Evolutionary conservation across 108 stramenopile genomes (phyloP).

Genomic region (Cyclostephanos tholiformis): DNA sequence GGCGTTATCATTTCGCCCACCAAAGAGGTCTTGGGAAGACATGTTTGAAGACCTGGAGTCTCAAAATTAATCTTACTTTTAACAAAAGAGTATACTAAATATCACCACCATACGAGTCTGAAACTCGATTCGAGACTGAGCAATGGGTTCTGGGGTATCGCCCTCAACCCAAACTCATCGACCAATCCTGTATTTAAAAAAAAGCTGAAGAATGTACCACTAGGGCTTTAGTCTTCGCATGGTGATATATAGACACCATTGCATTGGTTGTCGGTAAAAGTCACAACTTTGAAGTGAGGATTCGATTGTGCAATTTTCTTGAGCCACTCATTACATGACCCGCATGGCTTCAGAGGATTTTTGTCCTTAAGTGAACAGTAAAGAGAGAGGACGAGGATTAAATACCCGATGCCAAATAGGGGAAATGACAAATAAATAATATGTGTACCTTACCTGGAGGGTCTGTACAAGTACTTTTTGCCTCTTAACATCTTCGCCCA

Average conservation of each 20-base stretch:
- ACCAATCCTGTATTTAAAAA: no score
- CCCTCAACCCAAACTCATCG: no score
- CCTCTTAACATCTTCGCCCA: slow-evolving; percentile 34
- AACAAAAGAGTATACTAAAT: no score
- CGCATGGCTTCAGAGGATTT: slow-evolving; percentile 95
- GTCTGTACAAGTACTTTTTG: slow-evolving; percentile 42
- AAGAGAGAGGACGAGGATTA: neutral
- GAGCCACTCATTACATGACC: slow-evolving; percentile 97
- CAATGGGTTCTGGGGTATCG: no score
- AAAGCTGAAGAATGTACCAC: no score
- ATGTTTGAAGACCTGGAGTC: no score
- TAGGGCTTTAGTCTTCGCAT: slow-evolving; percentile 58
- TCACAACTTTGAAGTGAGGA: slow-evolving; percentile 93
- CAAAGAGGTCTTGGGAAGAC: no score
- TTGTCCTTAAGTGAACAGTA: slow-evolving; percentile 51
- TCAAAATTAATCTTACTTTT: no score
- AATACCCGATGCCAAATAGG: neutral
- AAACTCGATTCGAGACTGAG: no score
- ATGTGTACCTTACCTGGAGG: slow-evolving; percentile 22
- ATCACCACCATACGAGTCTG: no score
- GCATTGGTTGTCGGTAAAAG: slow-evolving; percentile 91
- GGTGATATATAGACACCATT: slow-evolving; percentile 86
- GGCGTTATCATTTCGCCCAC: no score
- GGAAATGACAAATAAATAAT: neutral
- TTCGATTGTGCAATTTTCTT: slow-evolving; percentile 97